Conservation (phyloP, 306 rosid species). For the Gillenia trifoliata region DNA sequence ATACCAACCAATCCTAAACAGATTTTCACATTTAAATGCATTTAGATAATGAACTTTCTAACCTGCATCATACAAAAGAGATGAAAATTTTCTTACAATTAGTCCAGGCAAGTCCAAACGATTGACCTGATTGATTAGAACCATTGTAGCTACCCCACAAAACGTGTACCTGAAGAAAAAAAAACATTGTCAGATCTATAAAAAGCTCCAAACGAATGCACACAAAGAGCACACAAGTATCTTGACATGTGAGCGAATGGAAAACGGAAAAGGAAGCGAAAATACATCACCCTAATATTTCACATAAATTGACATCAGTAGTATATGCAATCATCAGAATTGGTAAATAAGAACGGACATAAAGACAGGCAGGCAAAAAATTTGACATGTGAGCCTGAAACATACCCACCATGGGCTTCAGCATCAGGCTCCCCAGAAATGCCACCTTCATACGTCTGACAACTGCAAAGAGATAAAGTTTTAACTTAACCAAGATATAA, state of each 20-base stretch:
- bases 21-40: neutral
- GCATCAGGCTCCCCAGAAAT: constrained; percentile 92
- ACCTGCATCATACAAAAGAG: neutral
- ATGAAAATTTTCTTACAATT: constrained; percentile 49
- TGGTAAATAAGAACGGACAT: neutral
- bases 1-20: constrained; percentile 77
- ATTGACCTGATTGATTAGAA: constrained; percentile 75
- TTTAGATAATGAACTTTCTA: neutral
- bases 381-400: constrained; percentile 14
- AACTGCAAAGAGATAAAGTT: constrained; percentile 43
- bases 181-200: constrained; percentile 8
- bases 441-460: constrained; percentile 98
- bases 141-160: constrained; percentile 90
- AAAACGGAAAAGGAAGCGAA: neutral
- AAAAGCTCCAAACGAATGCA: constrained; percentile 5
- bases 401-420: constrained; percentile 99
- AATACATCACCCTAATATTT: neutral
- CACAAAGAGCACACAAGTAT: neutral
- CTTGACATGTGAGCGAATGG: neutral
- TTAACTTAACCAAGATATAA: neutral
- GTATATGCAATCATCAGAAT: neutral
- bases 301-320: neutral
- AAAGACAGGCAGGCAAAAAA: neutral
- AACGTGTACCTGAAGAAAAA: constrained; percentile 67
- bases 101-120: constrained; percentile 75